Percentiles rank a stretch among this genome's conserved stretches.
phyloP scores from a whole-genome alignment of 805 yeast species.

The Hanseniaspora occidentalis region DNA sequence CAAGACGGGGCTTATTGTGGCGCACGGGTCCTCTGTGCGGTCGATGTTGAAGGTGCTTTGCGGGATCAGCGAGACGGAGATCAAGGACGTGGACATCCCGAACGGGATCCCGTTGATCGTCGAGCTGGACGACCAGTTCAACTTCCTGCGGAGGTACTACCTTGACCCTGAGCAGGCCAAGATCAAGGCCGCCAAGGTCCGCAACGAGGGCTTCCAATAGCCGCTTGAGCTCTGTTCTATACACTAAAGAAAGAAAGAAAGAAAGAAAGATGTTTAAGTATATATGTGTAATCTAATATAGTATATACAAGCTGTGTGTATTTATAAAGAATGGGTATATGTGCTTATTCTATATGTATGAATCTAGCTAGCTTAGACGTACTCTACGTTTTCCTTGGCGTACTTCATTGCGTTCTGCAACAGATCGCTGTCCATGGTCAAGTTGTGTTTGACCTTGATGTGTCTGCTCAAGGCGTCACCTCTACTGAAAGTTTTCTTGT shows the following conservation, averaged over 20 bases:
- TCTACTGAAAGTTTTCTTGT: slow-evolving; percentile 75
- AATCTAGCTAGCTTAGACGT: too few species aligned
- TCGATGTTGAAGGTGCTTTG: slow-evolving; percentile 61
- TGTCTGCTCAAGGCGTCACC: slow-evolving; percentile 93
- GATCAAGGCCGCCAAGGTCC: slow-evolving; percentile 68
- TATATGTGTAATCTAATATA: too few species aligned
- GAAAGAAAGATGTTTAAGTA: too few species aligned
- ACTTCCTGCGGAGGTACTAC: slow-evolving; percentile 44
- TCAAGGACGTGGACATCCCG: slow-evolving; percentile 66
- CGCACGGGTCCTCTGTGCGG: slow-evolving; percentile 75
- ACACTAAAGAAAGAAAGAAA: too few species aligned
- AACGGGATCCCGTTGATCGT: slow-evolving; percentile 73
- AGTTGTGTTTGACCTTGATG: slow-evolving; percentile 78
- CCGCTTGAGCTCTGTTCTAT: neutral
- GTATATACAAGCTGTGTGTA: neutral
- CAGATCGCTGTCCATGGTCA: slow-evolving; percentile 40
- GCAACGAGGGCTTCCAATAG: slow-evolving; percentile 46
- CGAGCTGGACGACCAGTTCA: slow-evolving; percentile 36
- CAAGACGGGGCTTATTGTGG: slow-evolving; percentile 54
- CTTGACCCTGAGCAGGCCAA: slow-evolving; percentile 73
- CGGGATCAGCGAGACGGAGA: slow-evolving; percentile 51
- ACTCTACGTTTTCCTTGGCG: slow-evolving; percentile 72
- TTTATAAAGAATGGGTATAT: neutral
- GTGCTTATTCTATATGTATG: too few species aligned
- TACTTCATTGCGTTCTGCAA: slow-evolving; percentile 60